Evolutionary conservation across 2,329 filamentous ascomycete species (phyloP).

Genomic region (Cordyceps javanica): DNA sequence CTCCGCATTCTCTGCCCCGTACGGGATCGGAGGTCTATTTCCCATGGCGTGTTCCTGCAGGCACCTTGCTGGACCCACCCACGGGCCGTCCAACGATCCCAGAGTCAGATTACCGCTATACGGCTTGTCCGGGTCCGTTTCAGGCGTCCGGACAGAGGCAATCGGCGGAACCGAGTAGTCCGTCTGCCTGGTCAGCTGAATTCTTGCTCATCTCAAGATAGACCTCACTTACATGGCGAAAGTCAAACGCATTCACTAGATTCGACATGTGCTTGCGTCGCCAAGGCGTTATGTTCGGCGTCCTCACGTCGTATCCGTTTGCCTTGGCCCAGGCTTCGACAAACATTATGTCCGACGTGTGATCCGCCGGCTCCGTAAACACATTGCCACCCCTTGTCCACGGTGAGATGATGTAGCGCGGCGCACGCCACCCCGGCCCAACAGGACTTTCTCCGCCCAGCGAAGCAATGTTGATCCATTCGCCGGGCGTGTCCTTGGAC

Average conservation of each 20-base stretch:
- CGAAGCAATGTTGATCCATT: slow-evolving; percentile 42
- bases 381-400: slow-evolving; percentile 48
- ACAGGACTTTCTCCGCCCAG: slow-evolving; percentile 21
- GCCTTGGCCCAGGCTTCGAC: slow-evolving; percentile 38
- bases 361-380: slow-evolving; percentile 47
- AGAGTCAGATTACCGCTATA: slow-evolving; percentile 25
- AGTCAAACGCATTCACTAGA: slow-evolving; percentile 29
- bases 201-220: background rate
- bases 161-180: slow-evolving; percentile 39
- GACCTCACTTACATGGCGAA: slow-evolving; percentile 27
- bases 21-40: slow-evolving; percentile 32
- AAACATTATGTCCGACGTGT: slow-evolving; percentile 48
- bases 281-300: slow-evolving; percentile 21
- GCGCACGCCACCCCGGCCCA: slow-evolving; percentile 36
- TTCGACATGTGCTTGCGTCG: slow-evolving; percentile 22
- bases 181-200: slow-evolving; percentile 19
- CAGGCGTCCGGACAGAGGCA: slow-evolving; percentile 29
- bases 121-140: slow-evolving; percentile 26
- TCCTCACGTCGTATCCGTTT: slow-evolving; percentile 25
- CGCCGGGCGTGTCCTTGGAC: slow-evolving; percentile 39
- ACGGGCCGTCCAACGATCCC: slow-evolving; percentile 12
- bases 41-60: slow-evolving; percentile 22
- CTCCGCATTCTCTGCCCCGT: slow-evolving; percentile 27
- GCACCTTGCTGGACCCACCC: slow-evolving; percentile 35
- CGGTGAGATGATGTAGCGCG: slow-evolving; percentile 47